phyloP scores from a whole-genome alignment of 2,329 filamentous ascomycete genomes.

The Xylariaceae sp. region DNA sequence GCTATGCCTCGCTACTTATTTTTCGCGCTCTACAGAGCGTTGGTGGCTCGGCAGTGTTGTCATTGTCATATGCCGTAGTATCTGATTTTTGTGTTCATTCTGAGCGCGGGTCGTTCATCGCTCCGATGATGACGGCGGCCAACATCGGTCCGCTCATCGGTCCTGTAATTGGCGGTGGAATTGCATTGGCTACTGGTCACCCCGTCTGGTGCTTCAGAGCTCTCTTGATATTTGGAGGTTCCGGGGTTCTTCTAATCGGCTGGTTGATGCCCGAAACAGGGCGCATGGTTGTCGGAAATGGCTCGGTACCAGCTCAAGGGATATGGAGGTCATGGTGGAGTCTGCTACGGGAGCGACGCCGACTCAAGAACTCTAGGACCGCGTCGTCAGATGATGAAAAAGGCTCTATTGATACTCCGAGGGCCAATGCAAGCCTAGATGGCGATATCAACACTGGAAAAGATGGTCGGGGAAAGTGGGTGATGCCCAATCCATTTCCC shows the following conservation, averaged over 20 bases:
- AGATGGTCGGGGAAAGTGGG: constrained; percentile 3
- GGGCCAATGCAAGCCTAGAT: neutral
- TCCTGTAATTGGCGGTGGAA: constrained; percentile 14
- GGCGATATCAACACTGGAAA: constrained; percentile 5
- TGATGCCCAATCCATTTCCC: constrained; percentile 8
- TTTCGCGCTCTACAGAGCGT: constrained; percentile 14
- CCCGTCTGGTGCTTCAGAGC: constrained; percentile 9
- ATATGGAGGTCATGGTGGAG: constrained; percentile 14
- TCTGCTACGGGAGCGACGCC: neutral
- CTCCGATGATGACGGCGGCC: constrained; percentile 7
- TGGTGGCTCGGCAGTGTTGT: constrained; percentile 5
- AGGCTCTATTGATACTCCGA: neutral
- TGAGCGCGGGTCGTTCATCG: constrained; percentile 9
- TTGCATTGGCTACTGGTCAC: constrained; percentile 2
- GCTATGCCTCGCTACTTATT: constrained; percentile 10
- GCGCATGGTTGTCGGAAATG: constrained; percentile 14
- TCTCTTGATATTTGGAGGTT: constrained; percentile 10
- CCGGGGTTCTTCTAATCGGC: constrained; percentile 5
- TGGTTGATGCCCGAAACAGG: constrained; percentile 12
- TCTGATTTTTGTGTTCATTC: constrained; percentile 7
- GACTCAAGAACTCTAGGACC: neutral
- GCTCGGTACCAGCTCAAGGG: constrained; percentile 5
- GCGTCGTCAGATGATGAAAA: constrained; percentile 1
- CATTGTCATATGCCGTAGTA: constrained; percentile 12
- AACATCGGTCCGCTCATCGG: constrained; percentile 11